These are phyloP conservation scores for Nyssa sinensis DNA, from an alignment of 148 eudicot species.

Conservation along the genomic window DNA sequence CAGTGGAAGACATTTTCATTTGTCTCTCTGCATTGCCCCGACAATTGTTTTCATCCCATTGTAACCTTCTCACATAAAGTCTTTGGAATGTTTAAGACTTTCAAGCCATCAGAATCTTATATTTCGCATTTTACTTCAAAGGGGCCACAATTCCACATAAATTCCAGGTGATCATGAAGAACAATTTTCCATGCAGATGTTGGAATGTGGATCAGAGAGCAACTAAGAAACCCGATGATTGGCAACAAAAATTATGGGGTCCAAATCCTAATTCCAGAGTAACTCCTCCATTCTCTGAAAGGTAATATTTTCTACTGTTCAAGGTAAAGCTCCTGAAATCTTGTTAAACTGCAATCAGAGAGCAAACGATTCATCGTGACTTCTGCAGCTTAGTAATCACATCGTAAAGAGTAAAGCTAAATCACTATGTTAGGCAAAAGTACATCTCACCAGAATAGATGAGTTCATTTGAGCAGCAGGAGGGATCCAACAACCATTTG, in stretches of 20 bases:
- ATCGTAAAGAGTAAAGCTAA: background rate
- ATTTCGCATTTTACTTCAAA: background rate
- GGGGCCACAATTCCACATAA: background rate
- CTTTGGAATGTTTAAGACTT: background rate
- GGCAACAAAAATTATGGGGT: constrained; percentile 2
- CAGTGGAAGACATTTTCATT: no score
- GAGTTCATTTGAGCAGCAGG: no score
- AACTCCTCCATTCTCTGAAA: constrained; percentile 1
- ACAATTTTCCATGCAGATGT: no score
- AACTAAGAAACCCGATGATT: background rate
- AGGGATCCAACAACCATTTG: no score
- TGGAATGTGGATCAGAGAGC: background rate
- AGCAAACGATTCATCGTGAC: background rate
- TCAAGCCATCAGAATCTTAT: constrained; percentile 1
- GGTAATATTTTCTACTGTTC: constrained; percentile 12
- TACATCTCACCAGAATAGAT: background rate
- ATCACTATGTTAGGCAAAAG: background rate
- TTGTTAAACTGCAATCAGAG: constrained; percentile 56
- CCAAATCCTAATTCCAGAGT: background rate
- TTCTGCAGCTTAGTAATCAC: constrained; percentile 1
- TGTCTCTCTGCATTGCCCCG: background rate
- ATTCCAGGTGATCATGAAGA: constrained; percentile 4
- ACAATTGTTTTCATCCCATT: background rate
- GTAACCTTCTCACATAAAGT: background rate
- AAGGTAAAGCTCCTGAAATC: constrained; percentile 68